A percentile compares a stretch with the other conserved stretches of the same genome.
Evolutionary conservation across 176 grass and related monocot species (phyloP).

Genomic region (Avena atlantica): DNA sequence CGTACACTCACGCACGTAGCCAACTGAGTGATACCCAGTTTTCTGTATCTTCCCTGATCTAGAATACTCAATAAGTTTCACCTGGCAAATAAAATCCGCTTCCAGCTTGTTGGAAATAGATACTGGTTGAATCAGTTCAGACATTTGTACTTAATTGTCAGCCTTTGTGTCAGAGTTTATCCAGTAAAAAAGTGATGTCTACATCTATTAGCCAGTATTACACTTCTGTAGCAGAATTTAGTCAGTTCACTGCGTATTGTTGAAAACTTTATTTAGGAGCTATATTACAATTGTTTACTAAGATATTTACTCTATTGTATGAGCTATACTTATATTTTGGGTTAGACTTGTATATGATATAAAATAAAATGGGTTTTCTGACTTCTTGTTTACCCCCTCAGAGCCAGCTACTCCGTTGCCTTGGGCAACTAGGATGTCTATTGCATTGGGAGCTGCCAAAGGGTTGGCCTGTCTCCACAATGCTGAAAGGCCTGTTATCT

Average conservation of each 20-base stretch:
- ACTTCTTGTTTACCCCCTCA: conserved; percentile 37
- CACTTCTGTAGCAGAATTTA: neutral
- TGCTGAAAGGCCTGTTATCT: conserved; percentile 88
- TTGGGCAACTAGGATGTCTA: conserved; percentile 92
- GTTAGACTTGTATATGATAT: conserved; percentile 11
- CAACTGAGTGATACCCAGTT: neutral
- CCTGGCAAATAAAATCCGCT: neutral
- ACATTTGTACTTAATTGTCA: neutral
- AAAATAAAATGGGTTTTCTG: neutral
- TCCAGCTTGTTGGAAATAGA: neutral
- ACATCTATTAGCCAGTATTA: neutral
- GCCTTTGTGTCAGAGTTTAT: neutral
- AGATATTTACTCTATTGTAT: neutral
- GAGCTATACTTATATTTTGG: neutral
- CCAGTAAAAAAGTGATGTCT: neutral
- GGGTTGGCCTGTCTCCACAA: conserved; percentile 93
- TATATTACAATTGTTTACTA: neutral
- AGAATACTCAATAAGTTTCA: neutral
- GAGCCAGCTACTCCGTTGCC: conserved; percentile 73
- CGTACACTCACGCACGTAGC: neutral
- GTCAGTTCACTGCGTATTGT: neutral
- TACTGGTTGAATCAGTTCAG: neutral
- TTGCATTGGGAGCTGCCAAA: conserved; percentile 94
- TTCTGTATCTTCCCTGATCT: neutral
- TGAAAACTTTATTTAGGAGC: neutral